A percentile compares a stretch with the other conserved stretches of the same genome.
Evolutionary conservation across 169 alveolate species (phyloP).

Genomic region (Babesia caballi): DNA sequence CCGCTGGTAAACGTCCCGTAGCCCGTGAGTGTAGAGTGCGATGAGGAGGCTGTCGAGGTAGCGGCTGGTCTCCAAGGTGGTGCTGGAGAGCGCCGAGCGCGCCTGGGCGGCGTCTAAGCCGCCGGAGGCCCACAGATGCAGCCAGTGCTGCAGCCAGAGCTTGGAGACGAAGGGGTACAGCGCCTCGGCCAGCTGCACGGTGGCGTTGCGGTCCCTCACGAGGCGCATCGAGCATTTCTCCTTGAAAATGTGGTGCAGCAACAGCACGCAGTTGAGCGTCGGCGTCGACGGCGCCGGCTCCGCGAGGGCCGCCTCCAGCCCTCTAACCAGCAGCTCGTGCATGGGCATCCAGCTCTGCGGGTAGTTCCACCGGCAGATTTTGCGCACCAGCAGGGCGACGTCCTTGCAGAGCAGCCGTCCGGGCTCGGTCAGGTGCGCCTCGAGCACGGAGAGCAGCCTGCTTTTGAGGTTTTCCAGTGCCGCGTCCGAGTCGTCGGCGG

Average conservation of each 20-base stretch:
- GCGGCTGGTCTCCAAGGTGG: conserved; percentile 15
- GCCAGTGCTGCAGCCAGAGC: conserved; percentile 53
- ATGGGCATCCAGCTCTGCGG: conserved; percentile 41
- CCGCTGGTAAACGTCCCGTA: conserved; percentile 15
- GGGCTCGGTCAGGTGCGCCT: neutral
- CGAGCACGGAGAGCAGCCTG: conserved; percentile 16
- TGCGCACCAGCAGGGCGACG: conserved; percentile 28
- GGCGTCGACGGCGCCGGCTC: neutral
- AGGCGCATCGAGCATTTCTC: conserved; percentile 48
- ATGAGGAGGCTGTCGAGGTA: conserved; percentile 42
- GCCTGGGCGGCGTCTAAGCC: neutral
- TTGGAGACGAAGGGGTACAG: conserved; percentile 41
- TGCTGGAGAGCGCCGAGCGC: neutral
- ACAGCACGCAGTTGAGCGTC: conserved; percentile 22
- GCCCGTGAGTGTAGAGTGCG: conserved; percentile 29
- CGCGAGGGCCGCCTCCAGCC: conserved; percentile 18
- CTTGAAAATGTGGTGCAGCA: conserved; percentile 49
- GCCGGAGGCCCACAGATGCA: conserved; percentile 32
- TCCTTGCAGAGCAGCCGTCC: conserved; percentile 31
- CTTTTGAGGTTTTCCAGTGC: conserved; percentile 25
- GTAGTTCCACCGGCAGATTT: conserved; percentile 38
- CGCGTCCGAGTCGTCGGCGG: neutral
- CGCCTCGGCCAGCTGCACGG: conserved; percentile 21
- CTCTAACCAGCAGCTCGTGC: conserved; percentile 23
- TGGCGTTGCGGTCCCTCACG: conserved; percentile 26